Evolutionary conservation across 2,329 filamentous ascomycete genomes (phyloP), one percentile per base, ranked within the genome.

Genomic region (Talaromyces amestolkiae): DNA sequence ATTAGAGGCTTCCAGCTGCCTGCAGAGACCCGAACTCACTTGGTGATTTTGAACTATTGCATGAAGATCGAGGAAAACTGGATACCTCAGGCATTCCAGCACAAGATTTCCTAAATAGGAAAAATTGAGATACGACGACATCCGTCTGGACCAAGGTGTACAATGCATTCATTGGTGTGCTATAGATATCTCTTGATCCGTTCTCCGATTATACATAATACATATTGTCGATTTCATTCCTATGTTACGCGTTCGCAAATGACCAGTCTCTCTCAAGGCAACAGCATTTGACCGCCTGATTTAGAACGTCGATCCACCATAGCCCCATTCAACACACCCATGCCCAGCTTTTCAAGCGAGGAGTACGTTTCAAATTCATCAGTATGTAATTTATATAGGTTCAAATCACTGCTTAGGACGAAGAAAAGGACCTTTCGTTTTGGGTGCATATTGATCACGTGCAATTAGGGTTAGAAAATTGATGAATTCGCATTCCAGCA

Each of bases 1-100:
- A 45, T 37, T 70, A 24, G 69, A 70, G 17, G 65, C 68, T 3
- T 64, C 65, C 2, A 68, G 56, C 51, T 69, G 69, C 63, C 43
- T 62, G 11, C 63, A 49, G 22, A 67, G 49, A 24, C 49, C 65
- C 1, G 65, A 69, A 11, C 64, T 70, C 51, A 64, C 65, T 31
- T 70, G 69, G 69, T 70, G 61, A 58, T 58, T 27, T 15, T 27
- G 13, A 6, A 47, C 10, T 8, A 15, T 15, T 4, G 19, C 45
- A 47, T 47, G 19, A 47, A 15, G 45, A 24, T 24, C 0, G 4
- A 47, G 11, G 27, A 31, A 31, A 31, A 24, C 11, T 47, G 24
- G 45, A 47, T 24, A 24, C 45, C 45, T 47, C 19, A 24, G 45
- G 45, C 45, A 47, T 47, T 4, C 5, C 10, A 15, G 19, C 17